Percentiles rank a stretch among this genome's conserved stretches.
Evolutionary conservation across 495 filamentous ascomycete genomes (phyloP).

Genomic region (Tetracladium marchalianum): DNA sequence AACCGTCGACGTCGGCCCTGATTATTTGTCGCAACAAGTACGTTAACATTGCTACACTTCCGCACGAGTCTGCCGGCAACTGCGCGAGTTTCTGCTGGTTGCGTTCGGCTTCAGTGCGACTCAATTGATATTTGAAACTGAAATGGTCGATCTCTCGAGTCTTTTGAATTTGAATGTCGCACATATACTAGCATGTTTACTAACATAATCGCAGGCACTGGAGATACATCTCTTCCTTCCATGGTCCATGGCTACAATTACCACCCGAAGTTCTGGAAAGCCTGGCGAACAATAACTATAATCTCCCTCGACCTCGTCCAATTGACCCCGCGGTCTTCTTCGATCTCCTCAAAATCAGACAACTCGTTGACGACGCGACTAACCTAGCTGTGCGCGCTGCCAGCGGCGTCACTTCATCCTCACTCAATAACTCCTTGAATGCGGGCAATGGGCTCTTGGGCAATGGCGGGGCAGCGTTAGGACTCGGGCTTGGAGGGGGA

Average conservation of each 20-base stretch:
- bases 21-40: constrained; percentile 70
- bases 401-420: constrained; percentile 54
- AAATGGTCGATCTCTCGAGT: background rate
- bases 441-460: constrained; percentile 36
- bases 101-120: too few relatives aligned
- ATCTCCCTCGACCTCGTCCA: constrained; percentile 59
- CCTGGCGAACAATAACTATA: constrained; percentile 69
- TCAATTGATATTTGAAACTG: too few relatives aligned
- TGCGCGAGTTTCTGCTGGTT: background rate
- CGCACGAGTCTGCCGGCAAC: background rate
- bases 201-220: constrained; percentile 48
- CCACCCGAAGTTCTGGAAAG: constrained; percentile 72
- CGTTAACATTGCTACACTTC: constrained; percentile 11
- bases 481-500: constrained; percentile 46
- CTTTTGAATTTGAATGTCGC: background rate
- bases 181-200: constrained; percentile 5
- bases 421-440: constrained; percentile 35
- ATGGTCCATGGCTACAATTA: constrained; percentile 79
- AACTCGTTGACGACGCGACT: constrained; percentile 66
- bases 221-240: constrained; percentile 75
- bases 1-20: constrained; percentile 42
- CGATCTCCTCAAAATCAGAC: constrained; percentile 70
- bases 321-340: constrained; percentile 77
- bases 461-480: constrained; percentile 45
- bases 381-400: constrained; percentile 67